phyloP scores from a whole-genome alignment of 441 rosid species.

The Brassica balearica region DNA sequence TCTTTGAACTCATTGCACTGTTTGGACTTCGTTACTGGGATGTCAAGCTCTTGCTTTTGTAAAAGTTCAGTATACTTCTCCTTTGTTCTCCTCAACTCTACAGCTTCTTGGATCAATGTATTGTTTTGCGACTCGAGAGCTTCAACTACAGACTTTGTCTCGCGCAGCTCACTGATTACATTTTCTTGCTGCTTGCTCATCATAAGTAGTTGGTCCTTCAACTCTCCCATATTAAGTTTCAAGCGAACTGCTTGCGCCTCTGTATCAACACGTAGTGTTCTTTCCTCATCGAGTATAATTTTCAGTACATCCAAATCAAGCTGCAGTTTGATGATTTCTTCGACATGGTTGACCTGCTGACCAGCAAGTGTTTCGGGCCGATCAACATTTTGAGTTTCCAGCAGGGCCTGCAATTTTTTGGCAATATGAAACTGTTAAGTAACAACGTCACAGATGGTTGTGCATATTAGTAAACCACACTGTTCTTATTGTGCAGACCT shows the following conservation, averaged over 20 bases:
- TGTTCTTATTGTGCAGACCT: conserved; percentile 50
- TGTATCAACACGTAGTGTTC: conserved; percentile 53
- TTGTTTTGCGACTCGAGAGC: conserved; percentile 88
- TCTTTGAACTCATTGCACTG: conserved; percentile 59
- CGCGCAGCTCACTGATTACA: conserved; percentile 56
- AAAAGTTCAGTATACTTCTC: conserved; percentile 56
- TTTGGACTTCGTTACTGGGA: conserved; percentile 61
- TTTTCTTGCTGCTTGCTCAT: conserved; percentile 60
- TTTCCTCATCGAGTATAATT: conserved; percentile 88
- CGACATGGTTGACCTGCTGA: conserved; percentile 56
- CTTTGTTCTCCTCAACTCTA: conserved; percentile 67
- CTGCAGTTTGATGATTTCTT: conserved; percentile 82
- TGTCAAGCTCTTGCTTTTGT: conserved; percentile 65
- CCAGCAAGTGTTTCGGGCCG: conserved; percentile 42
- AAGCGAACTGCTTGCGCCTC: conserved; percentile 58
- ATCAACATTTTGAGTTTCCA: conserved; percentile 45
- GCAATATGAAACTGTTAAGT: conserved; percentile 23
- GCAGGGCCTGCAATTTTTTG: conserved; percentile 53
- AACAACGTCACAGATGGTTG: no score
- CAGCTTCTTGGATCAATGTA: conserved; percentile 71
- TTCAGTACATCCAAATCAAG: conserved; percentile 88
- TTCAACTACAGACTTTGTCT: conserved; percentile 75
- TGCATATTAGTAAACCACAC: conserved; percentile 3
- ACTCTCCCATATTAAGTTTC: conserved; percentile 63
- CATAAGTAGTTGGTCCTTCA: conserved; percentile 54